phyloP scores from a whole-genome alignment of 805 yeast genomes.

The Yamadazyma laniorum region DNA sequence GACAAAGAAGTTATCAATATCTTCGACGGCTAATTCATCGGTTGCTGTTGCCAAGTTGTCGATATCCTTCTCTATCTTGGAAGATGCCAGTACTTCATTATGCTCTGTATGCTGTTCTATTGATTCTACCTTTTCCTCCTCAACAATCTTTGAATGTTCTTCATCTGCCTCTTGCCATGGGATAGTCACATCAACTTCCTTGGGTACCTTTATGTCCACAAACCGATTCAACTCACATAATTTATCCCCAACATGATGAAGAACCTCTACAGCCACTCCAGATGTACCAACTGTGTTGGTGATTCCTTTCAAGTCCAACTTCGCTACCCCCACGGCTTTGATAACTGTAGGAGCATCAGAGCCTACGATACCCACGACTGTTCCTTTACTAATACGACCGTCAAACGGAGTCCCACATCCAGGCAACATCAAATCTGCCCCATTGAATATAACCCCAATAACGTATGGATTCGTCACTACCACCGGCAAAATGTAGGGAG shows the following conservation, averaged over 20 bases:
- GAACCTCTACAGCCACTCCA: constrained; percentile 76
- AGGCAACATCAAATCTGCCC: constrained; percentile 81
- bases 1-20: constrained; percentile 71
- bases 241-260: constrained; percentile 69
- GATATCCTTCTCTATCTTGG: constrained; percentile 9
- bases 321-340: constrained; percentile 69
- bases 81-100: constrained; percentile 5
- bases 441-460: constrained; percentile 63
- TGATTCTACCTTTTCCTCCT: neutral
- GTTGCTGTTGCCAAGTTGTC: constrained; percentile 16
- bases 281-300: constrained; percentile 54
- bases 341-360: constrained; percentile 58
- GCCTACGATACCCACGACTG: constrained; percentile 70
- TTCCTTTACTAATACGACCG: constrained; percentile 44
- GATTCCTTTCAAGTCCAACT: constrained; percentile 44
- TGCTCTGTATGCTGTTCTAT: neutral
- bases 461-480: constrained; percentile 75
- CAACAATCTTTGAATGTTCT: constrained; percentile 2
- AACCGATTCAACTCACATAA: constrained; percentile 50
- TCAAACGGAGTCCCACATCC: constrained; percentile 68
- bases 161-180: constrained; percentile 29
- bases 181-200: constrained; percentile 24
- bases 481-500: constrained; percentile 63
- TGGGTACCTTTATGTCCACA: constrained; percentile 36
- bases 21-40: constrained; percentile 48